Base-by-base conservation (phyloP, 2,329 filamentous ascomycete species). In the Microdochium paspali region DNA sequence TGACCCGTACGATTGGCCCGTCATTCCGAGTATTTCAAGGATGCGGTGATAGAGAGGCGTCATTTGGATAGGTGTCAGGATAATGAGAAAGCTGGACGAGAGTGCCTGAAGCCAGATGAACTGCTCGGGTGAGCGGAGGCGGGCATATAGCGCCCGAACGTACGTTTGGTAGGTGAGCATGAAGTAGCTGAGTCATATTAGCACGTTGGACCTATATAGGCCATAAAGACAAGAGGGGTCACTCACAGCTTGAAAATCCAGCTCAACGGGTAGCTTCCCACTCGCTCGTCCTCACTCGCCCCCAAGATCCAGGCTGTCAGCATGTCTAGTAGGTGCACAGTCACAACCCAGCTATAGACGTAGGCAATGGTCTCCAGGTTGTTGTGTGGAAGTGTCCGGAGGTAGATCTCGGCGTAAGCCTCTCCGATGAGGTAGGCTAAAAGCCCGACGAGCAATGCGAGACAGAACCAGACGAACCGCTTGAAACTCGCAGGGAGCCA, bases 101-200 rank as follows among this genome's bases (percentile, higher is more conserved):
- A 85, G 68, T 15, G 80, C 63, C 61, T 85, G 82, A 31, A 85
- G 77, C 53, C 77, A 70, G 49, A 84, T 70, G 65, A 85, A 85
- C 62, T 85, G 80, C 32, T 69, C 64, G 1, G 80, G 82, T 5
- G 77, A 81, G 51, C 82, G 80, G 13, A 85, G 74, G 18, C 82
- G 79, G 13, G 82, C 82, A 59, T 85, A 85, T 49, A 85, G 64
- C 10, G 82, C 80, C 46, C 82, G 79, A 12, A 85, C 82, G 63
- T 85, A 85, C 4, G 81, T 85, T 63, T 85, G 81, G 62, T 85
- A 85, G 5, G 82, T 85, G 46, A 85, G 65, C 69, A 79, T 79
- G 60, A 83, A 84, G 62, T 83, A 84, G 44, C 76, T 79, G 53
- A 31, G n/a, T 20, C 46, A 54, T 30, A 59, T 53, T 49, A 32